Evolutionary conservation across 257 asterid species (phyloP), one percentile per base, ranked within the genome.

Genomic region (Buddleja alternifolia): DNA sequence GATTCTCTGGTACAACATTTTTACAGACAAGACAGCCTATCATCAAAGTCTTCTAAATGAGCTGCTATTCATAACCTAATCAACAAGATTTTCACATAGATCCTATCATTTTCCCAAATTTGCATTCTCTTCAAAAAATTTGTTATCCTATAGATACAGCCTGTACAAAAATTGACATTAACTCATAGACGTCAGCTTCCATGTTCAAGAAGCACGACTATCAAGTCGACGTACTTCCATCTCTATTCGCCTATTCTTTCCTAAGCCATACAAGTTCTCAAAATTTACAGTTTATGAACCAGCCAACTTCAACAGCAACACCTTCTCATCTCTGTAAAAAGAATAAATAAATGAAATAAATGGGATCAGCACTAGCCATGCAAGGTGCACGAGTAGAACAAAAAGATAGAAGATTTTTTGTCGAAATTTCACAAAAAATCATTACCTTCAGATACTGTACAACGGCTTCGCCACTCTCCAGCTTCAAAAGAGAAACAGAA

Each of bases 361-460:
- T 6, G 25, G 40, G 37, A 15, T 77, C 42, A 76, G 68, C 17
- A 47, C 54, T 44, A 62, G 15, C 20, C 12, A 46, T 41, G 20
- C 3, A 12, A 10, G 55, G 51, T 15, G 58, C 62, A 50, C 16
- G 60, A 40, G 58, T 41, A 20, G 66, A 21, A 57, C 16, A 41
- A 29, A 29, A 48, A 32, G 12, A 9, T 41, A 15, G 4, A 44
- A 16, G 7, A 19, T 34, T 1, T 36, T 32, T n/a, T 16, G 11
- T 10, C 17, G 12, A 23, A 60, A 4, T 20, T 11, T 10, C 32
- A 21, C 6, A 20, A 25, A 6, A 40, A 10, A 40, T 45, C 11
- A 16, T 51, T 54, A 80, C 81, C 81, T 76, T 69, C 57, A 64
- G 46, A 55, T 72, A 63, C 63, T 44, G 16, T 7, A 46, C 53